phyloP scores from a whole-genome alignment of 2,329 filamentous ascomycete genomes.

The Penicillium sp. region DNA sequence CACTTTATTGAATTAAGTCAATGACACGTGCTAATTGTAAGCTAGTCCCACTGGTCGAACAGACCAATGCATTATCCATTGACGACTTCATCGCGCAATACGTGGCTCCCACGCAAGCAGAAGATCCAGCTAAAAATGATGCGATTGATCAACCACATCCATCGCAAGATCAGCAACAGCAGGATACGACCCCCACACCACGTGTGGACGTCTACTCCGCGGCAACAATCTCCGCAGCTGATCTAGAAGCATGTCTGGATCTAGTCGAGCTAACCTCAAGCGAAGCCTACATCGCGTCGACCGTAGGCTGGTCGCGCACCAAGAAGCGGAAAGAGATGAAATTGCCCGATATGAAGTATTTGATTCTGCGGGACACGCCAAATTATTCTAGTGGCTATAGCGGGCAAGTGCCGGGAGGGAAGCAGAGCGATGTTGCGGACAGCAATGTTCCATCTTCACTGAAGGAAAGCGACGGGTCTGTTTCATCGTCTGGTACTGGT shows the following conservation, averaged over 20 bases:
- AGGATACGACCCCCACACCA: slow-evolving; percentile 7
- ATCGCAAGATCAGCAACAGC: neutral
- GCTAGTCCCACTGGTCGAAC: slow-evolving; percentile 36
- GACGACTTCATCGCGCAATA: slow-evolving; percentile 38
- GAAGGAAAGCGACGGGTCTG: neutral
- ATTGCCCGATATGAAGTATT: slow-evolving; percentile 57
- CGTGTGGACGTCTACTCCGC: slow-evolving; percentile 33
- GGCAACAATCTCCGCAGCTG: slow-evolving; percentile 34
- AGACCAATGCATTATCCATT: slow-evolving; percentile 40
- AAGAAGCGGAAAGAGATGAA: slow-evolving; percentile 58
- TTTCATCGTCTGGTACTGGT: neutral
- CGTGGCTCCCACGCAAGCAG: slow-evolving; percentile 19
- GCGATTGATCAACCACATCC: neutral
- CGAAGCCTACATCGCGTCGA: slow-evolving; percentile 51
- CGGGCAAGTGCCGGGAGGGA: neutral
- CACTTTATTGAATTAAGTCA: neutral
- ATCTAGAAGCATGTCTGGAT: slow-evolving; percentile 51
- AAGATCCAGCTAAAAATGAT: slow-evolving; percentile 5
- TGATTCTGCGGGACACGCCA: slow-evolving; percentile 42
- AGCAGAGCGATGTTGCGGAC: neutral
- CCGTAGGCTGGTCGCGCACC: slow-evolving; percentile 52
- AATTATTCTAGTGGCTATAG: neutral
- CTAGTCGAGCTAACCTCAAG: slow-evolving; percentile 56
- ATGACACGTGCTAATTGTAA: slow-evolving; percentile 13
- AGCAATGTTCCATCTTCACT: neutral